Base-by-base conservation (phyloP, 768 basidiomycete species). In the Serendipita sp. region DNA sequence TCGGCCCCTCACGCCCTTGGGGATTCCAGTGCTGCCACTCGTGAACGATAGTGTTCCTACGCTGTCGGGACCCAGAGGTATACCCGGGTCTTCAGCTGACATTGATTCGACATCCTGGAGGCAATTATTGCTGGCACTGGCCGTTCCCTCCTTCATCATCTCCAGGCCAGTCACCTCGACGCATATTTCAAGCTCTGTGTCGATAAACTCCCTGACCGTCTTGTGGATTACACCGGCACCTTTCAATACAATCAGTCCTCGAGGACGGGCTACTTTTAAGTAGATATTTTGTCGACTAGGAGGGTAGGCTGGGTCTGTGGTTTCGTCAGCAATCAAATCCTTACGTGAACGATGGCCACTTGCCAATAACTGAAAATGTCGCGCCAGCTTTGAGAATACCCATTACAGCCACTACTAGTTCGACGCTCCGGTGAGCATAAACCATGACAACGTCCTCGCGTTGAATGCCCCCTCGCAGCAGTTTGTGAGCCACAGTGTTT, bases 391-490 rank as follows among this genome's bases (percentile, higher is more conserved):
- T 97, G 67, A 98, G 80, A 41, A 94, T 85, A 28, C 91, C 96
- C 87, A 99, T 90, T 5, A 98, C 92, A 3, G 95, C 94, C 2
- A 98, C 89, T 1, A 96, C 90, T 63, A 99, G 85, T 73, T 99
- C 95, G 54, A 97, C 93, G 69, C 90, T 92, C 38, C 96, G 83
- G 70, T 96, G 86, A 1, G 95, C 95, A 71, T 98, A 99, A 18
- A 99, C 88, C 86, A 95, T 97, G 63, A 98, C 92, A 18, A 98
- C 92, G 68, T 99, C 96, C 71, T 94, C 95, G 38, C 91, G 79
- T 73, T 93, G 80, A 3, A 99, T 76, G 3, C 96, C 96, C 13
- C 83, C 83, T 68, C 85, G 83, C 45, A 97, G 76, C 66, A 99
- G 81, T 70, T 94, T 84, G 71, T 97, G 94, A 0, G 95, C 86